Conservation (phyloP, 768 basidiomycete genomes). For the Tylopilus felleus region DNA sequence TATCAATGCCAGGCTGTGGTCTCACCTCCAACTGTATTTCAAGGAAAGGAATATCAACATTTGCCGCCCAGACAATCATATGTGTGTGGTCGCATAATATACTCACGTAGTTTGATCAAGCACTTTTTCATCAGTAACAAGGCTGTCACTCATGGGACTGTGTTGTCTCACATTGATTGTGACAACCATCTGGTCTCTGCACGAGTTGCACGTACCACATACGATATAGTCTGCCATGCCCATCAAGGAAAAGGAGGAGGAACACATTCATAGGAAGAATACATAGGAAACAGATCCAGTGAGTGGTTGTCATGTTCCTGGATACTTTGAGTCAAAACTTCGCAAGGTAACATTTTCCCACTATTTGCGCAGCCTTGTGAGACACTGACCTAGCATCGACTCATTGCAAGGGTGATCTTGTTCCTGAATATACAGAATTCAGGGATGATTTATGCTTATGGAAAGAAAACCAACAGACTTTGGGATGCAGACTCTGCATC, state of each 20-base stretch:
- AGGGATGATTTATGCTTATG: slow-evolving; percentile 7
- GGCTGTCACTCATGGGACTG: slow-evolving; percentile 8
- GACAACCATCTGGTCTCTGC: neutral
- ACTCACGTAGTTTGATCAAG: neutral
- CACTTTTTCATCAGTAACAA: slow-evolving; percentile 1
- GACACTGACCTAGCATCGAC: neutral
- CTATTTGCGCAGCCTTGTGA: neutral
- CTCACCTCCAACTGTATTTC: slow-evolving; percentile 11
- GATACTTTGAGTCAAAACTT: slow-evolving; percentile 13
- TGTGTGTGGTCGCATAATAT: neutral
- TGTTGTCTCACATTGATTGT: neutral
- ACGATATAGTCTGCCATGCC: neutral
- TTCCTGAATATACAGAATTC: slow-evolving; percentile 9
- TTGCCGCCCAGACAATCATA: neutral
- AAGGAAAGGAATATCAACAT: neutral
- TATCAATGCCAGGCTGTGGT: neutral
- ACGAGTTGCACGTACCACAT: neutral
- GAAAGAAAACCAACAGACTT: slow-evolving; percentile 1
- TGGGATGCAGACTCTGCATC: slow-evolving; percentile 4
- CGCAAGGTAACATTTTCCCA: neutral
- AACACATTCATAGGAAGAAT: slow-evolving; percentile 8
- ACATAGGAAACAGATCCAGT: slow-evolving; percentile 9
- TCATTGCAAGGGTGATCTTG: neutral
- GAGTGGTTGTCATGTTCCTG: slow-evolving; percentile 8
- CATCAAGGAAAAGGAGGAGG: neutral